A percentile compares a stretch with the other conserved stretches of the same genome.
These are phyloP conservation scores for Penicillium silybi DNA, from an alignment of 495 filamentous ascomycete genomes.

Conservation along the genomic window DNA sequence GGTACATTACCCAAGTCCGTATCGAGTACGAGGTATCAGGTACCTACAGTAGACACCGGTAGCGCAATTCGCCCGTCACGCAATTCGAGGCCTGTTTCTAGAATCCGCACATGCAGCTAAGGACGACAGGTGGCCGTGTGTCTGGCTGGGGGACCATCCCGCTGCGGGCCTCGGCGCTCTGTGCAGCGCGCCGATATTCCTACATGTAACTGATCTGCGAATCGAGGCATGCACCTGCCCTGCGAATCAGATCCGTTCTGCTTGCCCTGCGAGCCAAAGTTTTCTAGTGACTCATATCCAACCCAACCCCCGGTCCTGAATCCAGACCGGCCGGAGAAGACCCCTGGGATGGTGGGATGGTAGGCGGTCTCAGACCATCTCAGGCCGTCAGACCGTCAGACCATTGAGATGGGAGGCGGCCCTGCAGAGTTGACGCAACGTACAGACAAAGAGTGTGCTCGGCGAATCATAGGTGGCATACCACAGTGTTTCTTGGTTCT, in stretches of 20 bases:
- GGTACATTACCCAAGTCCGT: no score
- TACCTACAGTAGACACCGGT: background rate
- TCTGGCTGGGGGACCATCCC: slow-evolving; percentile 12
- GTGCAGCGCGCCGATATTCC: background rate
- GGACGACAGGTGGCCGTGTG: background rate
- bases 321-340: slow-evolving; percentile 4
- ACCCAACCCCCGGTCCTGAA: background rate
- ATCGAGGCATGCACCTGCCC: slow-evolving; percentile 5
- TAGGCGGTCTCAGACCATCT: background rate
- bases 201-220: slow-evolving; percentile 12
- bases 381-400: no score
- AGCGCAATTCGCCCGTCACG: slow-evolving; percentile 2
- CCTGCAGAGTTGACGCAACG: background rate
- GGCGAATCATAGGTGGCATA: background rate
- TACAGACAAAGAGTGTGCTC: background rate
- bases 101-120: slow-evolving; percentile 16
- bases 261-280: background rate
- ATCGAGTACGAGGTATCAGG: background rate
- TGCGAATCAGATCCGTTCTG: background rate
- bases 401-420: background rate
- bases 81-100: slow-evolving; percentile 22
- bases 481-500: background rate
- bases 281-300: background rate
- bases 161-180: slow-evolving; percentile 14
- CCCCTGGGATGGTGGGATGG: background rate